Base-by-base conservation (phyloP, 2,329 filamentous ascomycete species). In the Meredithiella fracta region DNA sequence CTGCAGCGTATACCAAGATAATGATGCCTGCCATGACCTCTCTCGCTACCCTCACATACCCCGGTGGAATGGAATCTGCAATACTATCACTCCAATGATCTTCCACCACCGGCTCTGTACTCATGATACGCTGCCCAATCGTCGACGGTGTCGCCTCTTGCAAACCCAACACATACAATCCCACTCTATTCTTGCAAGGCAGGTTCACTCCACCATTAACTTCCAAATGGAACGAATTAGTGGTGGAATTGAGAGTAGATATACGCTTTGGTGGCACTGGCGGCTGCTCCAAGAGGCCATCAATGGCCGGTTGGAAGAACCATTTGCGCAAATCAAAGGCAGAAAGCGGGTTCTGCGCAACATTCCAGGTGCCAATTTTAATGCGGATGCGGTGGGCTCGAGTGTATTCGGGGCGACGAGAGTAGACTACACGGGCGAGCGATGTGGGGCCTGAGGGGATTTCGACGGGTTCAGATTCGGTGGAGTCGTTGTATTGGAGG, bases 361-460 rank as follows among this genome's bases (percentile, higher is more conserved):
- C 87, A 68, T 98, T 98, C 92, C 92, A 98, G 0, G 86, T 85
- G 44, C 91, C 92, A 53, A 98, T 77, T 69, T 96, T 96, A 67
- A 98, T 78, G 61, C 82, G 83, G 62, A 95, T 79, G 53, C 77
- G 77, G 65, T 82, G 82, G 47, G 82, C 78, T 38, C 82, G 79
- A 25, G 85, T 83, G 66, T 90, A 98, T 67, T 97, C 90, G 51
- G 78, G 71, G 63, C 82, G 79, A 55, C 92, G 79, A 40, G 85
- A 81, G 64, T 83, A 78, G 40, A 97, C 72, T 29, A 79, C 78
- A 59, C 72, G 73, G 49, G 78, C 78, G n/a, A 84, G 75, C 2
- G 79, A 82, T 54, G 75, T 72, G 1, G 75, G 77, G 38, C 70
- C 73, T 14, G 73, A 67, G n/a, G 64, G 62, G 1, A 70, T 62